Conservation (phyloP, 2,329 filamentous ascomycete species). For the Arthrobotrys sinensis region DNA sequence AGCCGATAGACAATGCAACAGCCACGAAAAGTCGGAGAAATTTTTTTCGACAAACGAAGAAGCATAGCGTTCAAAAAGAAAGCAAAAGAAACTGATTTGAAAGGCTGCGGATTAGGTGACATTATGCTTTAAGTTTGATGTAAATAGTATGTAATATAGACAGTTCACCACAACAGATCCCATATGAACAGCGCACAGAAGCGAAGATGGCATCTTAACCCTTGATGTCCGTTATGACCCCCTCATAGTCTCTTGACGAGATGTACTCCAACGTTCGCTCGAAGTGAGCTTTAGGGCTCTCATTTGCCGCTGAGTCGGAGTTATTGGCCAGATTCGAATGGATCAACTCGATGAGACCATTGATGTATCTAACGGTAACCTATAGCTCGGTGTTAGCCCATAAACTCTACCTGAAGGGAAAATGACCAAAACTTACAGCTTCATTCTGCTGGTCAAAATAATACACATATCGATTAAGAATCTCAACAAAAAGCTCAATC, state of each 20-base stretch:
- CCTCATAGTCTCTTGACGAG: conserved; percentile 89
- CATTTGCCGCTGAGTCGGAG: conserved; percentile 83
- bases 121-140: conserved; percentile 52
- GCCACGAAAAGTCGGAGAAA: conserved; percentile 14
- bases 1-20: conserved; percentile 44
- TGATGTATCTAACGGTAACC: conserved; percentile 97
- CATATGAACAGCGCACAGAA: conserved; percentile 1
- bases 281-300: conserved; percentile 94
- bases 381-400: conserved; percentile 65
- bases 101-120: conserved; percentile 37
- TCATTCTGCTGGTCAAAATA: conserved; percentile 99
- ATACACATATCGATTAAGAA: conserved; percentile 97
- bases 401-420: neutral
- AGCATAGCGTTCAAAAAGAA: conserved; percentile 4
- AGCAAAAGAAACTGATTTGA: conserved; percentile 40
- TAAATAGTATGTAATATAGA: conserved; percentile 61
- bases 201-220: conserved; percentile 61
- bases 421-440: conserved; percentile 74
- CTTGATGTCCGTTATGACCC: conserved; percentile 80
- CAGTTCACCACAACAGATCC: conserved; percentile 39
- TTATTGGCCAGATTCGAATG: conserved; percentile 94
- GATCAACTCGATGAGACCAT: conserved; percentile 97
- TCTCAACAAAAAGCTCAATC: conserved; percentile 98
- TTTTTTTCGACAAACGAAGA: conserved; percentile 13
- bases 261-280: conserved; percentile 96